Conservation (phyloP, 208 protist species). For the Herpetomonas samuelpessoai region DNA sequence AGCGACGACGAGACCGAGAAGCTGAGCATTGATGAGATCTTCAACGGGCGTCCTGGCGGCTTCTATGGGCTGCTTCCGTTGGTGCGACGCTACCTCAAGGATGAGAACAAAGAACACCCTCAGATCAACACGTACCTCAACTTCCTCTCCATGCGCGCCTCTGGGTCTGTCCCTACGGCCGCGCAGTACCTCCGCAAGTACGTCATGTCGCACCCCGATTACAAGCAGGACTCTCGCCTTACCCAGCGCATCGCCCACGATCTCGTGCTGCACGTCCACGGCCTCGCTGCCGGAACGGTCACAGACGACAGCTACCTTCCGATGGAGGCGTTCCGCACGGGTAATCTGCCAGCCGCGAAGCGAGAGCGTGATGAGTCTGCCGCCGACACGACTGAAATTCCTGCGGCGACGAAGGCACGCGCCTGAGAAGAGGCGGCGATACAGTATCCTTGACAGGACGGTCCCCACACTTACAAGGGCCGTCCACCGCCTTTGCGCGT, state of each 20-base stretch:
- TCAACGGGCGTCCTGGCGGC: constrained; percentile 89
- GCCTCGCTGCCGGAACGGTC: constrained; percentile 38
- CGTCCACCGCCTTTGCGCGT: too few species aligned
- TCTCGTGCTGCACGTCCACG: constrained; percentile 64
- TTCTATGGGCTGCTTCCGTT: constrained; percentile 95
- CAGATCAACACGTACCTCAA: constrained; percentile 85
- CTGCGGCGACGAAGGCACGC: too few species aligned
- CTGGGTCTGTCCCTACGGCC: constrained; percentile 91
- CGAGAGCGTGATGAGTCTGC: too few species aligned
- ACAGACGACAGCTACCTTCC: constrained; percentile 60
- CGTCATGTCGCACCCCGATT: constrained; percentile 92
- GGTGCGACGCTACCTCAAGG: constrained; percentile 84
- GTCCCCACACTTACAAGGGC: too few species aligned
- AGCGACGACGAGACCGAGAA: constrained; percentile 59
- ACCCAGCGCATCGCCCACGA: constrained; percentile 90
- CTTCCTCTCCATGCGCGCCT: constrained; percentile 93
- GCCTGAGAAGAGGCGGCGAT: too few species aligned
- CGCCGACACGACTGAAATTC: too few species aligned
- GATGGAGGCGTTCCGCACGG: constrained; percentile 28
- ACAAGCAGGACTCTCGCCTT: constrained; percentile 95
- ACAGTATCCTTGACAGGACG: too few species aligned
- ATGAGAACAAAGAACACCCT: constrained; percentile 53
- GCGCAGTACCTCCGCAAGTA: constrained; percentile 94
- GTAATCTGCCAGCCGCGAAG: neutral
- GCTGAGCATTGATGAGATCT: constrained; percentile 94